Evolutionary conservation across 169 alveolate species (phyloP), one percentile per base, ranked within the genome.

Genomic region (Plasmodium knowlesi): DNA sequence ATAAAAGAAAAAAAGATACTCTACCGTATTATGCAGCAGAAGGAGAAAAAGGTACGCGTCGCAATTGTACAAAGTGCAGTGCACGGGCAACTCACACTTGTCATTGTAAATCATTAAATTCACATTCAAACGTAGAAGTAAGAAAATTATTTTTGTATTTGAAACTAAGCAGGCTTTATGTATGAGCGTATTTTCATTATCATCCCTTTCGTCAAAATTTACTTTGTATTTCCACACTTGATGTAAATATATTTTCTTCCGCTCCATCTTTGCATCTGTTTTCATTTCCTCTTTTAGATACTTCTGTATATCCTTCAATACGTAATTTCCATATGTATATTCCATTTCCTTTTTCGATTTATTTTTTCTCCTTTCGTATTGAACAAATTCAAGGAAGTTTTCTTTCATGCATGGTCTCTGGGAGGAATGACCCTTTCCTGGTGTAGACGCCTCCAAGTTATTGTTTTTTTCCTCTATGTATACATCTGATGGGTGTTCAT

Each of bases 101-200:
- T 90, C 81, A 71, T 90, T 90, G 46, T 90, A 90, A 16, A 28
- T 12, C 34, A 90, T 53, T 37, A 90, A 22, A 37, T 90, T 82
- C 0, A 90, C 95, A 37, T 90, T 90, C 53, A 90, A 82, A 90
- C 74, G 28, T 71, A 90, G 54, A n/a, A 90, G 83, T 41, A 90
- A 50, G 70, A 67, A 90, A 43, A 90, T 90, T 30, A 90, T 81
- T 43, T 90, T 90, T 5, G 53, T 6, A 72, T 90, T 90, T 14
- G 92, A 82, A 39, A 90, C 92, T 43, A 90, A 41, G 54, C 95
- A 90, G 6, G 95, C 95, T 25, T 90, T 90, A 46, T 90, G 95
- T 67, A 90, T 90, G 37, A 90, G 83, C 37, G 92, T 90, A 34
- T 90, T 90, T 37, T 90, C 71, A 80, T 90, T 90, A 80, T 81